Percentiles rank a stretch among this genome's conserved stretches.
Evolutionary conservation across 495 filamentous ascomycete genomes (phyloP).

Genomic region (Parathielavia hyrcaniae): DNA sequence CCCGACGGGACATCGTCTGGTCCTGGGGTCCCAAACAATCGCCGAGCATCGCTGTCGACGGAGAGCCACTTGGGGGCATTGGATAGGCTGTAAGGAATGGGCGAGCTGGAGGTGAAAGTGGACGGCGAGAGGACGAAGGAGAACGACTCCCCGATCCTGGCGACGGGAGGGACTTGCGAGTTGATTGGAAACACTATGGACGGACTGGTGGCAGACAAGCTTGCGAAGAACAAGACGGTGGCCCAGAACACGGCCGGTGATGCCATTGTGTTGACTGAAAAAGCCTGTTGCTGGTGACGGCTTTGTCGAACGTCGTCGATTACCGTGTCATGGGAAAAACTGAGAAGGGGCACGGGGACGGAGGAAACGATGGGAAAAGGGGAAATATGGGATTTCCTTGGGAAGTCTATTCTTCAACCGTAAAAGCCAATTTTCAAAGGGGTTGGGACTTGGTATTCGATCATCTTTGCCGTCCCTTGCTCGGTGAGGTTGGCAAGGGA

Average conservation of each 20-base stretch:
- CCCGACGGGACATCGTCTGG: constrained; percentile 50
- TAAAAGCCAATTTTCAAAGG: constrained; percentile 19
- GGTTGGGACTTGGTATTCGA: constrained; percentile 4
- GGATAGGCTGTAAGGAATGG: constrained; percentile 56
- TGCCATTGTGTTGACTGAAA: constrained; percentile 20
- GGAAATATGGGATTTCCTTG: background rate
- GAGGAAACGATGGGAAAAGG: background rate
- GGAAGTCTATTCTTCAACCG: constrained; percentile 5
- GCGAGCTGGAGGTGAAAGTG: constrained; percentile 54
- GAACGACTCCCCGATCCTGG: constrained; percentile 57
- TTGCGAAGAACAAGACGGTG: constrained; percentile 17
- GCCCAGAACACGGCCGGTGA: constrained; percentile 6
- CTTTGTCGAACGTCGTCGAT: background rate
- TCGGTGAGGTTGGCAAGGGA: constrained; percentile 7
- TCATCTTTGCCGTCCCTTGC: constrained; percentile 18
- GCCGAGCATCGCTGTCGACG: constrained; percentile 55
- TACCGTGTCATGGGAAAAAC: background rate
- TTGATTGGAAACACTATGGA: constrained; percentile 63
- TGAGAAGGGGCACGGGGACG: background rate
- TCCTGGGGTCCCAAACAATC: constrained; percentile 59
- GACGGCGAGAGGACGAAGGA: constrained; percentile 60
- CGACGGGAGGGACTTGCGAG: constrained; percentile 70
- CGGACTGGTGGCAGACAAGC: constrained; percentile 39
- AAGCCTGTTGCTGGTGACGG: background rate
- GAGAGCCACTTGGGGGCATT: constrained; percentile 63